These are phyloP conservation scores for Alternaria arbusti DNA, from an alignment of 2,329 filamentous ascomycete species.

Conservation along the genomic window DNA sequence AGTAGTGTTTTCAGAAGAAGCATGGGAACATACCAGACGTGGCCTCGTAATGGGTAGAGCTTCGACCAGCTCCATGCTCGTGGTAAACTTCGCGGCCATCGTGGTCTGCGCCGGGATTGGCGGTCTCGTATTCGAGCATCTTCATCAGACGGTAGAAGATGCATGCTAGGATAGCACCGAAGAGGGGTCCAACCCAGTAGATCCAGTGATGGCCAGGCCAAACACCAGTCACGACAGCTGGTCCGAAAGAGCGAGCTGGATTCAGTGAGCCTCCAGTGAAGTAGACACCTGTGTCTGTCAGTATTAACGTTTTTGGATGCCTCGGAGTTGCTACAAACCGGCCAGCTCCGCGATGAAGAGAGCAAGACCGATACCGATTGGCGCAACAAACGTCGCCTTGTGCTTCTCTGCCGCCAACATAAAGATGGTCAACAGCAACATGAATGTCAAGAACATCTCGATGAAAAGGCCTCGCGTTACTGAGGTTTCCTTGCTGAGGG, in stretches of 20 bases:
- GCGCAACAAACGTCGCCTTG: conserved; percentile 49
- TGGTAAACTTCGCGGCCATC: conserved; percentile 50
- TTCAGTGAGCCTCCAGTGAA: conserved; percentile 58
- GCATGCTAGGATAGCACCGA: conserved; percentile 55
- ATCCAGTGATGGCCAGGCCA: conserved; percentile 59
- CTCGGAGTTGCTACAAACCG: conserved; percentile 31
- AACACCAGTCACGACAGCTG: conserved; percentile 51
- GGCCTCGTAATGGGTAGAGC: not conserved
- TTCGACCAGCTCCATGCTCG: conserved; percentile 14
- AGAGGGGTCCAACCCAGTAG: conserved; percentile 58
- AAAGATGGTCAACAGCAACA: conserved; percentile 58
- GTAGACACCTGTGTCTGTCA: conserved; percentile 48
- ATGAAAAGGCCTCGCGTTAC: conserved; percentile 56
- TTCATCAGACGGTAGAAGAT: conserved; percentile 59
- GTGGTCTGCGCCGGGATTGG: conserved; percentile 56
- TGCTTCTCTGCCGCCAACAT: conserved; percentile 53
- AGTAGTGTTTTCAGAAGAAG: conserved; percentile 1
- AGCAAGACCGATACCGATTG: conserved; percentile 53
- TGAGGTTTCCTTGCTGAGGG: conserved; percentile 51
- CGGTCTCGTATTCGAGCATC: conserved; percentile 58
- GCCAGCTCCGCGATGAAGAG: conserved; percentile 56
- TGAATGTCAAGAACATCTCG: conserved; percentile 59
- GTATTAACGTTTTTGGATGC: not conserved
- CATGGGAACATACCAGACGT: not conserved
- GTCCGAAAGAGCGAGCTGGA: conserved; percentile 58